These are phyloP conservation scores for Podila epigama DNA, from an alignment of 192 early-diverging fungal genomes.

Conservation along the genomic window DNA sequence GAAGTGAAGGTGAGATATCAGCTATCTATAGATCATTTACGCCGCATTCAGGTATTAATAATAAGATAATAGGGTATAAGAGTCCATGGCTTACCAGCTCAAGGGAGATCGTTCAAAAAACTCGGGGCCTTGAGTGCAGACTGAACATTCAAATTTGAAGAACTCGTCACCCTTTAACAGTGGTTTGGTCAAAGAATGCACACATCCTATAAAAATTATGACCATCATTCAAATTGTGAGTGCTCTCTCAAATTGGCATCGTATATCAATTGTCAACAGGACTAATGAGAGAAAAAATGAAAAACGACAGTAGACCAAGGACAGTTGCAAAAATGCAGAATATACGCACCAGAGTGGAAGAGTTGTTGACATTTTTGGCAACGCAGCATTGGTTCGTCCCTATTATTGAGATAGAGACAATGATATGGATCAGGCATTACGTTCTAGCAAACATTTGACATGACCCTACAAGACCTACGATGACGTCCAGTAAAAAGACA, in stretches of 20 bases:
- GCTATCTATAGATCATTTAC: too few species aligned
- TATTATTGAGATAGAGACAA: conserved; percentile 7
- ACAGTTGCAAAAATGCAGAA: neutral
- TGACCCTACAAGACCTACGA: neutral
- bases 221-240: neutral
- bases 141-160: conserved; percentile 77
- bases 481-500: neutral
- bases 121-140: conserved; percentile 71
- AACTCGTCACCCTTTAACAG: conserved; percentile 78
- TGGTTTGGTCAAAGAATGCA: conserved; percentile 60
- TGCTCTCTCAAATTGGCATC: too few species aligned
- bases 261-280: too few species aligned
- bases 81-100: conserved; percentile 71
- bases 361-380: conserved; percentile 73
- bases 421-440: neutral
- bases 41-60: too few species aligned
- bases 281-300: too few species aligned
- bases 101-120: conserved; percentile 70
- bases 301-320: too few species aligned
- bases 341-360: conserved; percentile 74
- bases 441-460: neutral
- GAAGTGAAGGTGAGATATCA: too few species aligned
- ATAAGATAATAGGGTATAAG: too few species aligned
- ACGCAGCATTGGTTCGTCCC: conserved; percentile 71
- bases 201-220: conserved; percentile 61